Evolutionary conservation across 345 rosid genomes (phyloP).

Genomic region (Psidium guajava): DNA sequence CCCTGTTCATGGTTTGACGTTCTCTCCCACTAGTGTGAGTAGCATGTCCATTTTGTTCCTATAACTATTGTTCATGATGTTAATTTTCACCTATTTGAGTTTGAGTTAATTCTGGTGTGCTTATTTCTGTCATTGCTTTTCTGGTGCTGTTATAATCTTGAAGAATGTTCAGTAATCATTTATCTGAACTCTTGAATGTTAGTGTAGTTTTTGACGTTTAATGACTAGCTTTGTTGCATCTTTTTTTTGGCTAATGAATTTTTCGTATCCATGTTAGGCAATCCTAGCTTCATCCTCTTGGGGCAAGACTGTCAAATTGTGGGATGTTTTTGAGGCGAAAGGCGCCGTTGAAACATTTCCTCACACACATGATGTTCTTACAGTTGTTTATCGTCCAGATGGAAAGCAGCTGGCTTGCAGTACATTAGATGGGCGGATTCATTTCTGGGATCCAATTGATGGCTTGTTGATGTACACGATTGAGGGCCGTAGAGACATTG

Average conservation of each 20-base stretch:
- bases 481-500: too few species aligned
- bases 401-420: too few species aligned
- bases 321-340: constrained; percentile 95
- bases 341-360: too few species aligned
- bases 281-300: constrained; percentile 91
- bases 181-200: neutral
- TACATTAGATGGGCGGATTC: too few species aligned
- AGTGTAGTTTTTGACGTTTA: neutral
- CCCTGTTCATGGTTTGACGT: constrained; percentile 89
- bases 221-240: neutral
- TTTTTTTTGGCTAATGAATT: constrained; percentile 4
- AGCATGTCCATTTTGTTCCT: neutral
- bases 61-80: neutral
- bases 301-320: constrained; percentile 84
- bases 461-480: too few species aligned
- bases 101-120: neutral
- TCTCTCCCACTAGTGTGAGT: constrained; percentile 84
- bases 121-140: neutral
- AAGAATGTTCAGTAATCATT: neutral
- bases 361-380: too few species aligned
- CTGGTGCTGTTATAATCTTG: neutral
- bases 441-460: too few species aligned
- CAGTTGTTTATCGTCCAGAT: too few species aligned
- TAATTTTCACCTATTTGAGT: neutral
- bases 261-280: constrained; percentile 20